Evolutionary conservation across 2,329 filamentous ascomycete species (phyloP).

Genomic region (Chaetomiaceae sp.): DNA sequence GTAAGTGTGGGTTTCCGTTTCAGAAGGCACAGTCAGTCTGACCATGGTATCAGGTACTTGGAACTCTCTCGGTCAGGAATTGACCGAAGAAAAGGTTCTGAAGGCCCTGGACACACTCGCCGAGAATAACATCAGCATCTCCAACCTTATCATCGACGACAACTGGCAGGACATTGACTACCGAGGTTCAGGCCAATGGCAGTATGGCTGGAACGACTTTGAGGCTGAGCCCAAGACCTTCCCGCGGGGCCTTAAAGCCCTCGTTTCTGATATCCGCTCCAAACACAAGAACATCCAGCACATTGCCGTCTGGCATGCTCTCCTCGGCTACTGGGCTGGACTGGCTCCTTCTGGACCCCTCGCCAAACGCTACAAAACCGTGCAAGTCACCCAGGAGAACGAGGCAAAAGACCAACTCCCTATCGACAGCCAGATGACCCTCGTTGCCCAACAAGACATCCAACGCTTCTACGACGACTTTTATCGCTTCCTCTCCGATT

Average conservation of each 20-base stretch:
- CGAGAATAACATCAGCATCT: constrained; percentile 68
- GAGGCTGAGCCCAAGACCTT: constrained; percentile 79
- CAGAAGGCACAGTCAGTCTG: neutral
- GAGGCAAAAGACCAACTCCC: constrained; percentile 43
- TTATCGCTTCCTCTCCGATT: constrained; percentile 70
- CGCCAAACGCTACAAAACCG: constrained; percentile 72
- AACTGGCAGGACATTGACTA: constrained; percentile 82
- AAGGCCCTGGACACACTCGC: constrained; percentile 68
- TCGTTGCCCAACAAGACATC: constrained; percentile 71
- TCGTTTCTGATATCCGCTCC: constrained; percentile 63
- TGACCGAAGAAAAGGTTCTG: constrained; percentile 77
- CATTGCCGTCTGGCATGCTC: constrained; percentile 90
- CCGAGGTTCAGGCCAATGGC: constrained; percentile 46
- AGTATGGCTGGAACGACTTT: constrained; percentile 71
- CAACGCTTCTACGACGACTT: constrained; percentile 82
- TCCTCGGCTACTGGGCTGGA: constrained; percentile 86
- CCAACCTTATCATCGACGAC: constrained; percentile 90
- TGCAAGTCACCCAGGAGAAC: constrained; percentile 50
- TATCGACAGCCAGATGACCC: constrained; percentile 61
- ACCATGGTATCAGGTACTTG: constrained; percentile 64
- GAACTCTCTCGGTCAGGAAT: constrained; percentile 81
- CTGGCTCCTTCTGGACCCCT: constrained; percentile 71
- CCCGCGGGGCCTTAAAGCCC: constrained; percentile 69
- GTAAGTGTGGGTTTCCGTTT: constrained; percentile 38
- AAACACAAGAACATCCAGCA: constrained; percentile 70